These are phyloP conservation scores for Pyrus pyrifolia DNA, from an alignment of 306 rosid species.

Conservation along the genomic window DNA sequence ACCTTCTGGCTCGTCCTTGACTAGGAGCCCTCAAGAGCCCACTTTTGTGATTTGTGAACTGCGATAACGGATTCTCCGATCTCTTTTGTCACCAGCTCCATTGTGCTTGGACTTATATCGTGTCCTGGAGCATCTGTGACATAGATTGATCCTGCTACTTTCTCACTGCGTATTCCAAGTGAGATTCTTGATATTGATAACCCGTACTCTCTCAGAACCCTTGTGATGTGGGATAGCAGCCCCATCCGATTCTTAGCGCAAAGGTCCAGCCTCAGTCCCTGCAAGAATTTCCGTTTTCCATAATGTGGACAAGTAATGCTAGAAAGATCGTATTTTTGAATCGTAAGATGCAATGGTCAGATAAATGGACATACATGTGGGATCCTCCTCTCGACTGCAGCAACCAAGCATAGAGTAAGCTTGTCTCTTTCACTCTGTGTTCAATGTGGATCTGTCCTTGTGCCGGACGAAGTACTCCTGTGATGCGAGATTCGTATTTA, in stretches of 20 bases:
- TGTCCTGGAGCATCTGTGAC: slow-evolving; percentile 53
- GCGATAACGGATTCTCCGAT: slow-evolving; percentile 51
- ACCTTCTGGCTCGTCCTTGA: not conserved
- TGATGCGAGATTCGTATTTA: not conserved
- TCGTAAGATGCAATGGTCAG: not conserved
- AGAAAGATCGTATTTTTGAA: not conserved
- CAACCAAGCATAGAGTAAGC: slow-evolving; percentile 50
- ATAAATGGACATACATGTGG: slow-evolving; percentile 45
- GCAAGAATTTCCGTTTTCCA: not conserved
- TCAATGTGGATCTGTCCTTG: slow-evolving; percentile 30
- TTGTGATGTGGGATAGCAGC: slow-evolving; percentile 49
- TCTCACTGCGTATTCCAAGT: slow-evolving; percentile 39
- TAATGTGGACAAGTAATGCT: not conserved
- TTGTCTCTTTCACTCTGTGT: slow-evolving; percentile 41
- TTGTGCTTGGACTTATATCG: slow-evolving; percentile 38
- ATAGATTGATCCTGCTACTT: slow-evolving; percentile 63
- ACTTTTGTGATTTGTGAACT: slow-evolving; percentile 37
- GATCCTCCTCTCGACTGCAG: slow-evolving; percentile 80
- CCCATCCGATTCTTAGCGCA: slow-evolving; percentile 54
- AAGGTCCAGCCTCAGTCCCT: slow-evolving; percentile 66
- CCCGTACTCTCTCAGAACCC: slow-evolving; percentile 66
- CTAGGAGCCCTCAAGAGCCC: slow-evolving; percentile 19
- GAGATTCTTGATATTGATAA: slow-evolving; percentile 56
- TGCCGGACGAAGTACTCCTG: slow-evolving; percentile 79
- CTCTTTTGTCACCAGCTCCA: slow-evolving; percentile 46